phyloP scores from a whole-genome alignment of 2,329 filamentous ascomycete genomes.

The Alternaria ventricosa region DNA sequence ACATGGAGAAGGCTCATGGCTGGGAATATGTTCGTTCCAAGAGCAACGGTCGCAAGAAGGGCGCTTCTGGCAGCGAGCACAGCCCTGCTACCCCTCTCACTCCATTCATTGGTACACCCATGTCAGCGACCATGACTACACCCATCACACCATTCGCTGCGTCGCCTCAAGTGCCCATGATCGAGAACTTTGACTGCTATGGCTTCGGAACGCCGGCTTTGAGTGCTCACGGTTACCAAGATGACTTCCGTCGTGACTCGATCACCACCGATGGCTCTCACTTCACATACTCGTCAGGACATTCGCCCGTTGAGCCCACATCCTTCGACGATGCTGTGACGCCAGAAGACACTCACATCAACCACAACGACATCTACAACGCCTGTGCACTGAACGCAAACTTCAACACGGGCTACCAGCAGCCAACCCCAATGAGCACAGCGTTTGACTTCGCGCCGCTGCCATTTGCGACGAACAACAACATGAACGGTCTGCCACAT shows the following conservation, averaged over 20 bases:
- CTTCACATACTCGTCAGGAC: constrained; percentile 49
- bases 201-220: constrained; percentile 43
- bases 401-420: constrained; percentile 65
- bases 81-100: constrained; percentile 43
- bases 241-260: constrained; percentile 47
- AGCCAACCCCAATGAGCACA: constrained; percentile 58
- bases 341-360: constrained; percentile 59
- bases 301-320: constrained; percentile 51
- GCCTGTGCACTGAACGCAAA: constrained; percentile 64
- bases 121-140: constrained; percentile 43
- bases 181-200: constrained; percentile 40
- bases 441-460: constrained; percentile 51
- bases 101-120: constrained; percentile 46
- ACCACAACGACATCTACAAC: constrained; percentile 65
- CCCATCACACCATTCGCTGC: constrained; percentile 49
- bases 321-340: constrained; percentile 54
- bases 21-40: constrained; percentile 93
- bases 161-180: constrained; percentile 51
- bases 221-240: constrained; percentile 37
- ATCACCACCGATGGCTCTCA: constrained; percentile 45
- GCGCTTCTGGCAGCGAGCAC: constrained; percentile 29
- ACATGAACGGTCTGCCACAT: constrained; percentile 52
- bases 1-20: constrained; percentile 96
- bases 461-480: constrained; percentile 35
- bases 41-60: constrained; percentile 70